These are phyloP conservation scores for Penicillium ochrochloron DNA, from an alignment of 495 filamentous ascomycete genomes.

Conservation along the genomic window DNA sequence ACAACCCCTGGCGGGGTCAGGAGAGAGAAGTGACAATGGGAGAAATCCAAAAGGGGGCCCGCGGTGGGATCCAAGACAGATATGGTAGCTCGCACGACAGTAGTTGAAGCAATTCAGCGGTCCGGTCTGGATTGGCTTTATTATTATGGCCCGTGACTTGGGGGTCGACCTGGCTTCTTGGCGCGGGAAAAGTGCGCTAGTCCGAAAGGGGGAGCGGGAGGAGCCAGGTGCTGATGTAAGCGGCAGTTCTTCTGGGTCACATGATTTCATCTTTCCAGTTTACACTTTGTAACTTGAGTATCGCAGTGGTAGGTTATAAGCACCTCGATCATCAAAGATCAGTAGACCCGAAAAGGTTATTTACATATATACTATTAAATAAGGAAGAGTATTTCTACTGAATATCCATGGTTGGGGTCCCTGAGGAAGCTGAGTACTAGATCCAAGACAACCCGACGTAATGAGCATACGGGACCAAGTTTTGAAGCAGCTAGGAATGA, in stretches of 20 bases:
- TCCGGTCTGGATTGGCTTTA: slow-evolving; percentile 32
- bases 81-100: slow-evolving; percentile 16
- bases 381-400: too few species aligned
- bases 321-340: too few species aligned
- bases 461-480: not conserved
- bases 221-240: not conserved
- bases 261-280: not conserved
- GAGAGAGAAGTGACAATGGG: slow-evolving; percentile 26
- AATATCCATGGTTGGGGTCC: not conserved
- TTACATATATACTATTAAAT: too few species aligned
- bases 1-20: slow-evolving; percentile 45
- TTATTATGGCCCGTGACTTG: slow-evolving; percentile 38
- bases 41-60: slow-evolving; percentile 10
- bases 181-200: slow-evolving; percentile 27
- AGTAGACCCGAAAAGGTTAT: too few species aligned
- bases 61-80: slow-evolving; percentile 20
- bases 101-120: slow-evolving; percentile 20
- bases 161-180: slow-evolving; percentile 42
- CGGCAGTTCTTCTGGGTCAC: slow-evolving; percentile 7
- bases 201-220: not conserved
- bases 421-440: not conserved
- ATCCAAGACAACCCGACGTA: not conserved
- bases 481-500: not conserved
- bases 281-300: too few species aligned
- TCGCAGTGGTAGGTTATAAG: too few species aligned